Conservation (phyloP, 768 basidiomycete genomes). For the Podaxis sp. region DNA sequence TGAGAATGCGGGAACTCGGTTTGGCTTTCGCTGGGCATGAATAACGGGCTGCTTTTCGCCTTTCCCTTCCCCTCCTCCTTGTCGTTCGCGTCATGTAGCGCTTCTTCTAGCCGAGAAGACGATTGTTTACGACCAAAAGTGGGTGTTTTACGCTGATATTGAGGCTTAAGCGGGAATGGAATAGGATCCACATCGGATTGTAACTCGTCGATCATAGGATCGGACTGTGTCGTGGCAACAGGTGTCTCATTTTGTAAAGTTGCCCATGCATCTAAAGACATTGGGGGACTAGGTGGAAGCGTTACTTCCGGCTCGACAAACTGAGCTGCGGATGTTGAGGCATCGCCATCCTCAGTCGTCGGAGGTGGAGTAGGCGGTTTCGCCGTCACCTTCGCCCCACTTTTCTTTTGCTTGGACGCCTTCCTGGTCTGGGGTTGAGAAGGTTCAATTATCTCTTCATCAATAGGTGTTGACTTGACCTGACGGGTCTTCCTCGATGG, state of each 20-base stretch:
- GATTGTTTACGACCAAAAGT: slow-evolving; percentile 1
- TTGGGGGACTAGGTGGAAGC: slow-evolving; percentile 7
- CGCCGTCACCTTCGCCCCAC: neutral
- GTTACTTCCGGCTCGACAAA: neutral
- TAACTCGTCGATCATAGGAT: slow-evolving; percentile 31
- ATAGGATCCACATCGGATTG: slow-evolving; percentile 23
- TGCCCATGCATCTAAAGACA: slow-evolving; percentile 17
- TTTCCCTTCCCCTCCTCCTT: neutral
- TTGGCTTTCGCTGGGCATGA: slow-evolving; percentile 54
- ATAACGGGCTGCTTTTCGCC: slow-evolving; percentile 34
- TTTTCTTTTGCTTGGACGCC: neutral
- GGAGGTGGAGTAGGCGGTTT: slow-evolving; percentile 1
- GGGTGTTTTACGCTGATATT: slow-evolving; percentile 3
- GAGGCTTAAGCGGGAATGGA: slow-evolving; percentile 9
- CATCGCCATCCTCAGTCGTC: neutral
- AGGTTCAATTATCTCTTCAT: neutral
- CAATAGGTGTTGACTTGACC: neutral
- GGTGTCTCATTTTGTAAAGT: slow-evolving; percentile 15
- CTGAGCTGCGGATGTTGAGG: neutral
- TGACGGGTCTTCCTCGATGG: neutral
- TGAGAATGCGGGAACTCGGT: slow-evolving; percentile 56
- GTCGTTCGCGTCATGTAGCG: neutral
- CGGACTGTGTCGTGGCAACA: slow-evolving; percentile 5
- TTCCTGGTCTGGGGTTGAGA: neutral
- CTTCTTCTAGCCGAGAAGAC: neutral